These are phyloP conservation scores for Athelia psychrophila DNA, from an alignment of 1,284 basidiomycete species.

Conservation along the genomic window DNA sequence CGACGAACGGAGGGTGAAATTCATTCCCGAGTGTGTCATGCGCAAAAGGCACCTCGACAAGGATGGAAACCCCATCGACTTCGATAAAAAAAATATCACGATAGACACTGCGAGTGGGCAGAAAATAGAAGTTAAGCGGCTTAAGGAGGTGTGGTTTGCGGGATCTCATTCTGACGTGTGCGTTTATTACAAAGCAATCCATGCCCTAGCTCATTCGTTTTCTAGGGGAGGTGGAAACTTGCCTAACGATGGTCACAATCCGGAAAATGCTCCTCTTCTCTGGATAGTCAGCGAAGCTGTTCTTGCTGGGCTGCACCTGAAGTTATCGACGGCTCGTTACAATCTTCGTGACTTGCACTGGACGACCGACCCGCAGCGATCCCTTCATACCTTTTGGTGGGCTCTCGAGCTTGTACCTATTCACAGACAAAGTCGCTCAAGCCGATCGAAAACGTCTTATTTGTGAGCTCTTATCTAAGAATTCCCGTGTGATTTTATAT, in stretches of 20 bases:
- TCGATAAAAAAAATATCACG: background rate
- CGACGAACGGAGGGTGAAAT: too few species aligned
- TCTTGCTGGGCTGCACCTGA: background rate
- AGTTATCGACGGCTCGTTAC: background rate
- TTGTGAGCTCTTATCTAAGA: too few species aligned
- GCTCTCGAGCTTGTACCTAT: background rate
- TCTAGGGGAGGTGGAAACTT: conserved; percentile 1
- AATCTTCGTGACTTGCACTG: background rate
- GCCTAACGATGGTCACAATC: background rate
- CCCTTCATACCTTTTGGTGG: background rate
- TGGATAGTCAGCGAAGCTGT: conserved; percentile 3
- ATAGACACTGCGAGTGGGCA: too few species aligned
- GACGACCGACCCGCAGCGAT: background rate
- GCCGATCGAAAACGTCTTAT: background rate
- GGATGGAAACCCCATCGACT: background rate
- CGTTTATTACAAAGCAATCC: background rate
- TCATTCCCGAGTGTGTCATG: background rate
- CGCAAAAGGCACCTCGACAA: background rate
- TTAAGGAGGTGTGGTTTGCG: conserved; percentile 5
- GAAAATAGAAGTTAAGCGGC: background rate
- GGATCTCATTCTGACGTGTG: conserved; percentile 2
- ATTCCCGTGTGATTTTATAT: too few species aligned
- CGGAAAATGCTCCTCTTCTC: background rate
- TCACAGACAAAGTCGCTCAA: background rate
- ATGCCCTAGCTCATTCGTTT: background rate